phyloP scores from a whole-genome alignment of 1,284 basidiomycete species.

The Leucoagaricus sp. region DNA sequence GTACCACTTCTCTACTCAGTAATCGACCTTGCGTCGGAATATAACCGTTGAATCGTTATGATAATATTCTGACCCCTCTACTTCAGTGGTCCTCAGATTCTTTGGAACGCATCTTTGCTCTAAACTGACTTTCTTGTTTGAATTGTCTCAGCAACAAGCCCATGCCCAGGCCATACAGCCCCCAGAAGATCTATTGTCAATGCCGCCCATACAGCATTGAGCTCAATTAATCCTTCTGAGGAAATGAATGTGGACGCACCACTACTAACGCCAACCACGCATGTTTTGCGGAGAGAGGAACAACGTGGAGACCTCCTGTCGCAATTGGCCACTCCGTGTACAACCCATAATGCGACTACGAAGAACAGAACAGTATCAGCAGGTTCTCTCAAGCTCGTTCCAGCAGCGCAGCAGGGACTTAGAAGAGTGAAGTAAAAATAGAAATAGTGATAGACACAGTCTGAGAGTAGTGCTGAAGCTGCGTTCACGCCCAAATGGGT shows the following conservation, averaged over 20 bases:
- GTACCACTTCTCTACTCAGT: not conserved
- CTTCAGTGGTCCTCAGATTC: conserved; percentile 9
- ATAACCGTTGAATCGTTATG: conserved; percentile 1
- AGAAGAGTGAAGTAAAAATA: too few species aligned
- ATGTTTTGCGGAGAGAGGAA: conserved; percentile 43
- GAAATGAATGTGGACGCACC: conserved; percentile 32
- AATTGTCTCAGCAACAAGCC: conserved; percentile 47
- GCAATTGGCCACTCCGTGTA: conserved; percentile 43
- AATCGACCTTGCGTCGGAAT: conserved; percentile 7
- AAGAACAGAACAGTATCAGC: not conserved
- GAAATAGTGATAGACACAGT: too few species aligned
- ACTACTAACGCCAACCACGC: conserved; percentile 52
- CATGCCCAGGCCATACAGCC: conserved; percentile 44
- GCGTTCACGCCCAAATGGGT: too few species aligned
- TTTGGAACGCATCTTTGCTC: conserved; percentile 9
- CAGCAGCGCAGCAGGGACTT: too few species aligned
- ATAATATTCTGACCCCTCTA: not conserved
- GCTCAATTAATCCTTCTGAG: conserved; percentile 4
- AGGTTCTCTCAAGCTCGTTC: too few species aligned
- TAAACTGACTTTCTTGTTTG: conserved; percentile 34
- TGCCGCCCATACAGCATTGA: conserved; percentile 13
- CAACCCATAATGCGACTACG: conserved; percentile 49
- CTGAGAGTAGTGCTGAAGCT: too few species aligned
- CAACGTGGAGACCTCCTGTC: conserved; percentile 37
- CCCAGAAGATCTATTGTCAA: conserved; percentile 46